Percentiles rank a stretch among this genome's conserved stretches.
These are phyloP conservation scores for Asclepias syriaca DNA, from an alignment of 257 asterid species.

Conservation along the genomic window DNA sequence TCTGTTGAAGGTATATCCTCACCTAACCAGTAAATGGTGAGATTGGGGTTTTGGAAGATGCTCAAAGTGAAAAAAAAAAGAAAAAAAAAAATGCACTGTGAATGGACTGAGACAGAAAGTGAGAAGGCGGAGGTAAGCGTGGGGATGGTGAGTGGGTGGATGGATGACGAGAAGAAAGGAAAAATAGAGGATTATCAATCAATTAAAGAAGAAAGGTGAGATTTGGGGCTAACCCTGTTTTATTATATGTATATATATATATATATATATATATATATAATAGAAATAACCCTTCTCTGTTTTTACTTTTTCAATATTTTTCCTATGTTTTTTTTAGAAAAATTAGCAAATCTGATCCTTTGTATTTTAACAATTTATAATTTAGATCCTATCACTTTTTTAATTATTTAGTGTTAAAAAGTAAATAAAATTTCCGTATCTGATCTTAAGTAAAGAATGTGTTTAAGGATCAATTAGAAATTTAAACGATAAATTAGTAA, in stretches of 20 bases:
- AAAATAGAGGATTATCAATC: background rate
- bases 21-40: conserved; percentile 20
- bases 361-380: too few species aligned
- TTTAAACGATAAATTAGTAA: too few species aligned
- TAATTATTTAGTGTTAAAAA: too few species aligned
- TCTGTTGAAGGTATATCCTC: background rate
- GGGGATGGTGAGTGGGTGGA: background rate
- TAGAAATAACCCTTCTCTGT: background rate
- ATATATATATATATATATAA: too few species aligned
- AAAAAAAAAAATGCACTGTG: background rate
- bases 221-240: background rate
- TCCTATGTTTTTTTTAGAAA: too few species aligned
- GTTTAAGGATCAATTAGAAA: too few species aligned
- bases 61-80: background rate
- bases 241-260: background rate
- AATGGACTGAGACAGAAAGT: background rate
- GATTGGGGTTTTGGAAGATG: conserved; percentile 21
- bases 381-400: too few species aligned
- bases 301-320: too few species aligned
- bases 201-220: background rate
- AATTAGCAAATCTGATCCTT: too few species aligned
- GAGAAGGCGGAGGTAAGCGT: background rate
- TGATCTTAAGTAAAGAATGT: too few species aligned
- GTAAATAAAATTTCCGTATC: too few species aligned
- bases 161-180: background rate